Percentiles rank a stretch among this genome's conserved stretches.
Conservation (phyloP, 176 grass and related monocot genomes). For the Carex pumila region DNA sequence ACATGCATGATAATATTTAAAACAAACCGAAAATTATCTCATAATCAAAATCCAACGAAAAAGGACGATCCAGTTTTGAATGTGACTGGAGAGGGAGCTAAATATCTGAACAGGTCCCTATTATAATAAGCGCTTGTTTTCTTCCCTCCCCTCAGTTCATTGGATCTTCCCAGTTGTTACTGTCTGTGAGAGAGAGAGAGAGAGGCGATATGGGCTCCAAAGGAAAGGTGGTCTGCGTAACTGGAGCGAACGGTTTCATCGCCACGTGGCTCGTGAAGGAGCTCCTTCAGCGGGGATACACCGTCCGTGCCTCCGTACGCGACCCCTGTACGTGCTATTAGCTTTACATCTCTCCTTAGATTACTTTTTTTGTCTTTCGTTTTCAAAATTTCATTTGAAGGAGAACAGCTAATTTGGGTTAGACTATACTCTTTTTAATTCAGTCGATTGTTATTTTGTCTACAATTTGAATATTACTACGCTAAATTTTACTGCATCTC, state of each 20-base stretch:
- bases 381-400: not conserved
- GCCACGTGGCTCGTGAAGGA: conserved; percentile 30
- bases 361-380: not conserved
- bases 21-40: no score
- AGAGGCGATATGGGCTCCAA: not conserved
- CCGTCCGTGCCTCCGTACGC: conserved; percentile 23
- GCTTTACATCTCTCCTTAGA: not conserved
- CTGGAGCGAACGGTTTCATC: conserved; percentile 26
- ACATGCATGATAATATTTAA: no score
- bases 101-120: not conserved
- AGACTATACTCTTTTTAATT: not conserved
- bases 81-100: not conserved
- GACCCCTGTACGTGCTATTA: not conserved
- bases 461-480: not conserved
- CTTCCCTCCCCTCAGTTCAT: not conserved
- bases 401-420: not conserved
- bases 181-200: not conserved
- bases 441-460: not conserved
- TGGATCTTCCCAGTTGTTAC: no score
- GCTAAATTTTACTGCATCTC: not conserved
- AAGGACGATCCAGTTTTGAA: not conserved
- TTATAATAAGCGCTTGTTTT: not conserved
- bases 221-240: conserved; percentile 23
- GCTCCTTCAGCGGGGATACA: conserved; percentile 31
- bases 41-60: no score